A percentile compares a stretch with the other conserved stretches of the same genome.
Evolutionary conservation across 2,329 filamentous ascomycete species (phyloP).

Genomic region (Capronia epimyces): DNA sequence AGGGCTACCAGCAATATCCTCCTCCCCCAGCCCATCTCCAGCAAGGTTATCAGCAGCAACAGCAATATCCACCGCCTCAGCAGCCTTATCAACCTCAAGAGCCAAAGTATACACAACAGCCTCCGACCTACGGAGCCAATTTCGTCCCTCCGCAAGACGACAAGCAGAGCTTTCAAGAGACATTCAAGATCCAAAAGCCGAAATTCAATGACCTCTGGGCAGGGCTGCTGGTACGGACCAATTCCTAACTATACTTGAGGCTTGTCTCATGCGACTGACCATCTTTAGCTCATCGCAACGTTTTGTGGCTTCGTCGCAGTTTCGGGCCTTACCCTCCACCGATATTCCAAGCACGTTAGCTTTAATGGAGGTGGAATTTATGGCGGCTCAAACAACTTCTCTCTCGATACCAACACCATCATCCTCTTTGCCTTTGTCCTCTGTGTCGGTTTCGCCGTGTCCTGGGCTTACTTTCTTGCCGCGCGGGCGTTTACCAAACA

Average conservation of each 20-base stretch:
- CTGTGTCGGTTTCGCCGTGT: constrained; percentile 66
- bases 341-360: constrained; percentile 61
- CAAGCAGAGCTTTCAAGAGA: constrained; percentile 64
- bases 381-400: constrained; percentile 58
- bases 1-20: constrained; percentile 14
- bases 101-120: constrained; percentile 25
- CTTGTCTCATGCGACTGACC: neutral
- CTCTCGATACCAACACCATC: constrained; percentile 75
- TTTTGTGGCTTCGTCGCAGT: constrained; percentile 70
- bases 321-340: constrained; percentile 67
- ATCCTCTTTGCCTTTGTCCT: constrained; percentile 79
- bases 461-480: constrained; percentile 68
- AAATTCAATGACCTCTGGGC: constrained; percentile 92
- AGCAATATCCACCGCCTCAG: constrained; percentile 15
- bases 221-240: constrained; percentile 59
- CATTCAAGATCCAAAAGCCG: constrained; percentile 75
- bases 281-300: constrained; percentile 58
- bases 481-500: constrained; percentile 77
- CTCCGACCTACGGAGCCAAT: constrained; percentile 39
- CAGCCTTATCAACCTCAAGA: constrained; percentile 18
- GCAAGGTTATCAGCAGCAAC: constrained; percentile 7
- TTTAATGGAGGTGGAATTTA: constrained; percentile 71
- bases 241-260: constrained; percentile 9
- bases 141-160: constrained; percentile 38
- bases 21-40: constrained; percentile 13